Base-by-base conservation (phyloP, 129 eudicot species). In the Tanacetum coccineum region DNA sequence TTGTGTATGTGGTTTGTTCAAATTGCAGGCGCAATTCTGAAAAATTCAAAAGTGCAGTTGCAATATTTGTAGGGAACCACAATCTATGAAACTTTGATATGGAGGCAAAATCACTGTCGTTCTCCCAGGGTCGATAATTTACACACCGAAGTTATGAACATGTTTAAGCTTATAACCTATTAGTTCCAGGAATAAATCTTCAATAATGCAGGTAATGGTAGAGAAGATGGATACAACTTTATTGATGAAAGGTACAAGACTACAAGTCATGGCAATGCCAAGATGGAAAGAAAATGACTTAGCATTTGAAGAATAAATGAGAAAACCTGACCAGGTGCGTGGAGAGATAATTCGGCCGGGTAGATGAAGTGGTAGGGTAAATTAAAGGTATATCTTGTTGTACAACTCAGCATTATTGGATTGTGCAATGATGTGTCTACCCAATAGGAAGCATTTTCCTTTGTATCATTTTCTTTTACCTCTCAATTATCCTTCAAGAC, bases 311-410 rank as follows among this genome's bases (percentile, higher is more conserved):
- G 44, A 55, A 68, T 68, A 40, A 54, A 50, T 71, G 69, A 48
- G 59, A 59, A 71, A 28, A 71, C 75, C 75, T 71, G 75, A 32
- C 60, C 68, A 71, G 68, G 40, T 71, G 30, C 14, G 58, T 60
- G 75, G 74, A 68, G 40, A 53, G 63, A 53, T 6, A 36, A 52
- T 20, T 51, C 32, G 3, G 20, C 36, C 13, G 63, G 49, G 61
- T 57, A n/a, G 53, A 74, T 65, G 72, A 55, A 55, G 28, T 74
- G 68, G 73, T 66, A 66, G 78, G 78, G 78, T 47, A 57, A 66
- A 74, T 66, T 22, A 65, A n/a, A 42, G 3, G 9, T 54, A 19
- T 48, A 22, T 13, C 14, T 44, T 39, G 25, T 22, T 9, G 42
- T 39, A 59, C 20, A 51, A 4, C 70, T 45, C 22, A 49, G 15